These are phyloP conservation scores for Xylariales sp. DNA, from an alignment of 2,329 filamentous ascomycete genomes.

Conservation along the genomic window DNA sequence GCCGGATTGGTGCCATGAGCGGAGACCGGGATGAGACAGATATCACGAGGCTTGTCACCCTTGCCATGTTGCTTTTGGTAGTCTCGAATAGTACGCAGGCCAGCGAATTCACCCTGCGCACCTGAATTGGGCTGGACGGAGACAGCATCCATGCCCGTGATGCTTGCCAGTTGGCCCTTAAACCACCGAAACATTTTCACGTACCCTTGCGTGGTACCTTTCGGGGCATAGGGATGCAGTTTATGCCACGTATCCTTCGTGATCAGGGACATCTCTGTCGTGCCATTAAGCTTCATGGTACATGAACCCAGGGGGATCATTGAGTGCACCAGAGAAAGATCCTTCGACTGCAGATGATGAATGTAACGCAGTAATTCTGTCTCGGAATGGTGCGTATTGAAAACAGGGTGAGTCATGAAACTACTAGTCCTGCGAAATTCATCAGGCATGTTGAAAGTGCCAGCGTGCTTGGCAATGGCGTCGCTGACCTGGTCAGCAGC, in stretches of 20 bases:
- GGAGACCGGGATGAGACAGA: slow-evolving; percentile 91
- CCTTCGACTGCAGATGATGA: slow-evolving; percentile 87
- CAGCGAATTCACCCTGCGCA: slow-evolving; percentile 91
- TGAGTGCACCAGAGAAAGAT: slow-evolving; percentile 88
- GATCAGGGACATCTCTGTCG: slow-evolving; percentile 86
- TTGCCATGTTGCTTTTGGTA: slow-evolving; percentile 66
- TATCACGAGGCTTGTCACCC: slow-evolving; percentile 68
- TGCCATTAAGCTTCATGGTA: slow-evolving; percentile 97
- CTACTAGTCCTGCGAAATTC: slow-evolving; percentile 64
- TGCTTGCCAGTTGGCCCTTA: slow-evolving; percentile 69
- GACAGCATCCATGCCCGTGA: slow-evolving; percentile 86
- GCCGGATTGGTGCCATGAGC: slow-evolving; percentile 96
- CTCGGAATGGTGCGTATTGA: slow-evolving; percentile 93
- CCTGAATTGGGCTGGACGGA: slow-evolving; percentile 94
- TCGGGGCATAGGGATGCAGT: slow-evolving; percentile 75
- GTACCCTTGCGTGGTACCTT: slow-evolving; percentile 63
- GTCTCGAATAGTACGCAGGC: slow-evolving; percentile 80
- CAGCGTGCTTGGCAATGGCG: slow-evolving; percentile 28
- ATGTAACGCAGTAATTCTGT: slow-evolving; percentile 94
- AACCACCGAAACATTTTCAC: slow-evolving; percentile 64
- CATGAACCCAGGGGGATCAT: slow-evolving; percentile 98
- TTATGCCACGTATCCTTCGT: slow-evolving; percentile 71
- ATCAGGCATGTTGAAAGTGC: slow-evolving; percentile 46
- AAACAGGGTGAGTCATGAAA: slow-evolving; percentile 86
- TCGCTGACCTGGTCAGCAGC: slow-evolving; percentile 29